phyloP scores from a whole-genome alignment of 768 basidiomycete genomes.

The Mycena amicta region DNA sequence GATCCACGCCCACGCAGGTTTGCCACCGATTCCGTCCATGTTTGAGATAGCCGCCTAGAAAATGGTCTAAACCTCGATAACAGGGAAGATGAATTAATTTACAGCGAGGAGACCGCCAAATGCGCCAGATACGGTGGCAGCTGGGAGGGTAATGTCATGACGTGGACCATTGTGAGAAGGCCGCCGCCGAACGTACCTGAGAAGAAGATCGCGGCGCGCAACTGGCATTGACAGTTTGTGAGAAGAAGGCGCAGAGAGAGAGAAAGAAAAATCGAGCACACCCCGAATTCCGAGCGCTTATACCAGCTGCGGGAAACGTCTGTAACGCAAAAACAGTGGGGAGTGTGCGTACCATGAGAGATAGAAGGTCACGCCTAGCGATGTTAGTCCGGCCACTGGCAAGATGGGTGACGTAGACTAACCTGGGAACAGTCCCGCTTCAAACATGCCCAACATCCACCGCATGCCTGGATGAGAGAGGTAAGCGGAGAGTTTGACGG shows the following conservation, averaged over 20 bases:
- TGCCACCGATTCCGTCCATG: slow-evolving; percentile 71
- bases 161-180: not conserved
- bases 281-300: slow-evolving; percentile 76
- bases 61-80: not conserved
- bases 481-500: not conserved
- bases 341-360: slow-evolving; percentile 60
- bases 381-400: slow-evolving; percentile 71
- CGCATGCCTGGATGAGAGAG: slow-evolving; percentile 53
- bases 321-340: no score
- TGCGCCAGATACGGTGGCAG: slow-evolving; percentile 81
- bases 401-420: slow-evolving; percentile 57
- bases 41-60: slow-evolving; percentile 64
- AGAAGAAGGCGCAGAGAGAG: slow-evolving; percentile 46
- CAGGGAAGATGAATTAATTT: slow-evolving; percentile 29
- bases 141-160: slow-evolving; percentile 24
- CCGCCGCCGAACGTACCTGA: slow-evolving; percentile 28
- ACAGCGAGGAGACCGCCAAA: slow-evolving; percentile 79
- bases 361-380: slow-evolving; percentile 67
- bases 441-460: slow-evolving; percentile 73
- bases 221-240: slow-evolving; percentile 32
- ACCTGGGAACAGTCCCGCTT: slow-evolving; percentile 65
- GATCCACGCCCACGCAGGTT: slow-evolving; percentile 71
- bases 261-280: slow-evolving; percentile 36
- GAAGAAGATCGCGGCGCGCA: slow-evolving; percentile 67
- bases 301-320: slow-evolving; percentile 44